Conservation (phyloP, 352 stramenopile species). For the Aphanomyces astaci region DNA sequence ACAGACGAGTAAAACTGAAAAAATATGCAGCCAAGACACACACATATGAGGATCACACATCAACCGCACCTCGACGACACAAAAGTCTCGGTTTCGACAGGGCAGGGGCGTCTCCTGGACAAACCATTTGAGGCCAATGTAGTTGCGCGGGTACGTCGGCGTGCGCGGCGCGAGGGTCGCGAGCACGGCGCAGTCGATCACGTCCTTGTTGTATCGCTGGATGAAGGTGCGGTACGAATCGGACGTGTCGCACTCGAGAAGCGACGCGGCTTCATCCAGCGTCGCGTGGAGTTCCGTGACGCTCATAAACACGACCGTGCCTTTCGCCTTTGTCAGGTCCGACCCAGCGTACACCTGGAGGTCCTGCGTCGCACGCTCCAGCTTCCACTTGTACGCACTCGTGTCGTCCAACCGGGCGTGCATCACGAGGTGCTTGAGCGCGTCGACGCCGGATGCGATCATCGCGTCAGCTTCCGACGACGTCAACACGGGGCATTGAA, state of each 20-base stretch:
- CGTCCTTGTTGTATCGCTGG: constrained; percentile 27
- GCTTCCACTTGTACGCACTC: neutral
- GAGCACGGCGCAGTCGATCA: constrained; percentile 73
- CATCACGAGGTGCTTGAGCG: constrained; percentile 3
- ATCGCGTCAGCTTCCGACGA: neutral
- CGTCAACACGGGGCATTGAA: neutral
- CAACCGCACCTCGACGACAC: constrained; percentile 18
- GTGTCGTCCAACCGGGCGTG: neutral
- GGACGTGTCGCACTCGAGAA: neutral
- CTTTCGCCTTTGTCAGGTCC: neutral
- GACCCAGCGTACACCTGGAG: constrained; percentile 8
- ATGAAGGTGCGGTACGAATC: neutral
- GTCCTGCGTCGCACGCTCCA: neutral
- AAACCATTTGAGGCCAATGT: constrained; percentile 57
- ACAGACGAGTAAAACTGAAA: no score
- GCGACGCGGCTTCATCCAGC: constrained; percentile 12
- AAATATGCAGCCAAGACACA: neutral
- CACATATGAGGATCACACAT: no score
- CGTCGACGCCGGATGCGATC: neutral
- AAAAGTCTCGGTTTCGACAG: constrained; percentile 18
- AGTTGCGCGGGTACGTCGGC: constrained; percentile 65
- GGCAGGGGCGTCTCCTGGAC: constrained; percentile 11
- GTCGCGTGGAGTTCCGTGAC: constrained; percentile 15
- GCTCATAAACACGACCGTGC: constrained; percentile 1
- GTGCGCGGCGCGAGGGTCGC: constrained; percentile 52